Evolutionary conservation across 352 stramenopile genomes (phyloP), one percentile per base, ranked within the genome.

Genomic region (Elongisporangium prolatum): DNA sequence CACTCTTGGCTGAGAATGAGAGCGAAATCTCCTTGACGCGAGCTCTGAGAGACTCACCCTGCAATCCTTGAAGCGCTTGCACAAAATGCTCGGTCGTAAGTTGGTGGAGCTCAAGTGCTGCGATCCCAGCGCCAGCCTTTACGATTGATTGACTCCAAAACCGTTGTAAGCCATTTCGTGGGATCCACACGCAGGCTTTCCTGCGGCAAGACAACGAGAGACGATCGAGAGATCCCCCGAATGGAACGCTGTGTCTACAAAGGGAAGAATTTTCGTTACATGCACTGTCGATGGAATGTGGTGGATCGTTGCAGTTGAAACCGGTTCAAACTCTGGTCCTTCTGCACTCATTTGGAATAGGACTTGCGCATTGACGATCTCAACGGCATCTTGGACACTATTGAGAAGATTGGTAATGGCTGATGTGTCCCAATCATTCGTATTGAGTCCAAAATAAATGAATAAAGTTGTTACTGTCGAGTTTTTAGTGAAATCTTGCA

Each of bases 221-320:
- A 71, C 81, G 52, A 88, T 77, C 2, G 77, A 86, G 1, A 72
- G 47, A 38, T 88, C 75, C 24, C 80, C 77, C 75, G 69, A 89
- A 58, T 90, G 80, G 7, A 87, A 51, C 1, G 74, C 58, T 21
- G 67, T 68, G 48, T 65, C 20, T 24, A 82, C 77, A 28, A 71
- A 55, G 1, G 61, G 59, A 49, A 85, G 60, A 40, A 89, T 70
- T 13, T 66, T 49, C 38, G 72, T 71, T 8, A 75, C 53, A 16
- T 71, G 69, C 20, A 75, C 34, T 2, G 34, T 17, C 11, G 34
- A 44, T 11, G 34, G 34, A 16, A 17, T 44, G 4, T 44, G 34
- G 17, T 44, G 34, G 11, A 44, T 44, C 0, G 10, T 44, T 44
- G 34, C 6, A 16, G 9, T 44, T 3, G 34, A 44, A 17, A 44